Conservation (phyloP, 495 filamentous ascomycete genomes). For the Friedmanniomyces simplex region DNA sequence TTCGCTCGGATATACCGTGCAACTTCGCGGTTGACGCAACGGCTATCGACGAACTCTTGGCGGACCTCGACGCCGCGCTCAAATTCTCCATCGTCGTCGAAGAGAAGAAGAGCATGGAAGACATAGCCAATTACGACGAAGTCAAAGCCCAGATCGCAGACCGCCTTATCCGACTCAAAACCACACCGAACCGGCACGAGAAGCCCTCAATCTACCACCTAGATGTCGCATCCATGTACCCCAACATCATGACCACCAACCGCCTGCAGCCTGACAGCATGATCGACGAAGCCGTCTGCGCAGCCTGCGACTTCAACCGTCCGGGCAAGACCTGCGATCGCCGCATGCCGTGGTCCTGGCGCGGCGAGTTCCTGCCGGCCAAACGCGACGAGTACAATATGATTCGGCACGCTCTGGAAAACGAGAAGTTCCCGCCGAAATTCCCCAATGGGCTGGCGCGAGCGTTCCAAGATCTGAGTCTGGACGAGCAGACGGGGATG, state of each 20-base stretch:
- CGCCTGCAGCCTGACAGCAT: conserved; percentile 95
- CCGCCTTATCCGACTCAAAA: conserved; percentile 61
- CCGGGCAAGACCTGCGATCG: conserved; percentile 96
- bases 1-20: conserved; percentile 87
- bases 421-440: conserved; percentile 77
- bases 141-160: conserved; percentile 74
- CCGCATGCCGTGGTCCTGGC: conserved; percentile 92
- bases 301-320: conserved; percentile 95
- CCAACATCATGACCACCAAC: conserved; percentile 99
- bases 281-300: conserved; percentile 92
- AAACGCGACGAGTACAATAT: conserved; percentile 99
- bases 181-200: conserved; percentile 70
- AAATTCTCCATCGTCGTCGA: conserved; percentile 88
- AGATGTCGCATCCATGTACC: conserved; percentile 99
- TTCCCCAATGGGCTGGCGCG: conserved; percentile 57
- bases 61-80: conserved; percentile 81
- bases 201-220: conserved; percentile 92
- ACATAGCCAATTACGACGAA: conserved; percentile 87
- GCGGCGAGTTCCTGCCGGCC: conserved; percentile 92
- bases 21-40: conserved; percentile 79
- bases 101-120: conserved; percentile 85
- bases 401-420: conserved; percentile 87
- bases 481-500: conserved; percentile 71
- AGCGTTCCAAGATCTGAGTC: conserved; percentile 67
- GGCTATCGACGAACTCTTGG: conserved; percentile 79